Evolutionary conservation across 345 rosid genomes (phyloP), one percentile per base, ranked within the genome.

Genomic region (Pistacia integerrima): DNA sequence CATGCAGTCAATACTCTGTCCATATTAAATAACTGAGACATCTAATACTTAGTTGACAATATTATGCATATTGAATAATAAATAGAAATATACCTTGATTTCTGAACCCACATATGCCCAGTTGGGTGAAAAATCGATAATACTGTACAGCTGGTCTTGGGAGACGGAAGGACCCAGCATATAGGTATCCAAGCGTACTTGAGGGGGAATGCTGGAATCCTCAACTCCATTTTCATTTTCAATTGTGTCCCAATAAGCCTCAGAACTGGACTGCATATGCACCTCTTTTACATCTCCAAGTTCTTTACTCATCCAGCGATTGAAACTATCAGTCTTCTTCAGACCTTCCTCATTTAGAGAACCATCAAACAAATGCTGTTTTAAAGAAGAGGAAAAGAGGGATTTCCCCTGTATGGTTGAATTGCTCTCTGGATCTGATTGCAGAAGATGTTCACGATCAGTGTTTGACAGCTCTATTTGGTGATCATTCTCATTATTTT

Each of bases 241-340:
- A 63, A 85, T 44, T 2, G 86, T 79, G 46, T 85, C 91, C 98
- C 97, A 92, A 72, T 85, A 87, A 54, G 89, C 69, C 72, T 83
- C 87, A 11, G 90, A 83, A 84, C 77, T 87, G 62, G 97, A 83
- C 28, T 87, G 90, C 70, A 84, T 69, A 75, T 70, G 86, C 20
- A 89, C 79, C 74, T 89, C 94, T 38, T 69, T 90, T 66, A 91
- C 97, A 81, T 96, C 98, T 79, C 88, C 97, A 73, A 96, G 92
- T 84, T 92, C 98, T 80, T 88, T 93, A 80, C 93, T 91, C 94
- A 92, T 90, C 99, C 99, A 93, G 63, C 94, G 89, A 68, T 84
- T 87, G 86, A 96, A 96, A 78, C 99, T 96, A 77, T 96, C 99
- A 78, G 87, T 84, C 84, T 96, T 96, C 85, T 91, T 91, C 81